Evolutionary conservation across 768 basidiomycete genomes (phyloP), one percentile per base, ranked within the genome.

Genomic region (Pulveroboletus sp.): DNA sequence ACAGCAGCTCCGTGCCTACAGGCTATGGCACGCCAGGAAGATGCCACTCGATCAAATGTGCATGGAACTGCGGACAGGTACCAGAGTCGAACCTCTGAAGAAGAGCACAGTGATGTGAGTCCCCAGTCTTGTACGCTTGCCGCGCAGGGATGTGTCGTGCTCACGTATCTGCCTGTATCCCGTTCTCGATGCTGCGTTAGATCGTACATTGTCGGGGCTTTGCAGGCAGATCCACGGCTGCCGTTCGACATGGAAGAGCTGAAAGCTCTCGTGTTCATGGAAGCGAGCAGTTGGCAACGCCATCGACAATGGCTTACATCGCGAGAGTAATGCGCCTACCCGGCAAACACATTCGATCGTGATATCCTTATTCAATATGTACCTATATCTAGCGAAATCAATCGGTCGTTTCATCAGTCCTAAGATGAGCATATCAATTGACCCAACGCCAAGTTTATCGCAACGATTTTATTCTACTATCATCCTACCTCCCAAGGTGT

Each of bases 61-160:
- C 38, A 64, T 67, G 26, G 49, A 49, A 22, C 64, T 78, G 42
- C 60, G 71, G 43, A 67, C 55, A 13, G 61, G 56, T 10, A 43
- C 27, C 12, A 53, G 56, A 44, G 56, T 67, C 23, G 69, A 75
- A 45, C 77, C 76, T 16, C 66, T 79, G 35, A 71, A 71, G 38
- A 67, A 71, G 45, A 68, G 72, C 39, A 76, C 77, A 2, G 76
- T 78, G 35, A 77, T 79, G 75, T 78, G 41, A 56, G 73, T 62
- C 6, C 12, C 20, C 8, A 9, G 31, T 34, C n/a, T 11, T 2
- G 31, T 31, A 14, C 11, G 14, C 31, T 11, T 16, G 9, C 11
- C 22, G 34, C 17, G 5, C 13, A 13, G 14, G 14, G 16, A 5
- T 14, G n/a, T 16, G n/a, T 40, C 27, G 36, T 48, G 24, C 32